Base-by-base conservation (phyloP, 768 basidiomycete species). In the Pisolithus marmoratus region DNA sequence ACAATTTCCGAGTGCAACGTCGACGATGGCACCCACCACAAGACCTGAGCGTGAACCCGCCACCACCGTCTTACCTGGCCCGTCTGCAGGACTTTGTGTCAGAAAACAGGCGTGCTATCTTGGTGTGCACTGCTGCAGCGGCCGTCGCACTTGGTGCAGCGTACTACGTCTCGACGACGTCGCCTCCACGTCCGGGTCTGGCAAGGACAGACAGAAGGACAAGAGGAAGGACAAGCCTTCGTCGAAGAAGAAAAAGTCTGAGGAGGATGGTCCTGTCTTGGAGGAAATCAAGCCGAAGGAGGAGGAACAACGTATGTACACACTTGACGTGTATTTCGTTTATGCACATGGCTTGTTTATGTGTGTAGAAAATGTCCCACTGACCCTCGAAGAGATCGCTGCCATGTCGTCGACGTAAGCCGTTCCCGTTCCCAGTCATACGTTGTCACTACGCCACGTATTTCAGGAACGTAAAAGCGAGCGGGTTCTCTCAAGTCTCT, bases 41-140 rank as follows among this genome's bases (percentile, higher is more conserved):
- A 17, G 43, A 23, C 43, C 43, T 44, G 24, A 23, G 15, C 43
- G 11, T 23, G 43, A 27, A 17, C 43, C 6, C 43, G 47, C 46
- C 58, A 59, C 59, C 58, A 59, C 59, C 52, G 17, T 60, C 60
- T 29, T 64, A 83, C 65, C 59, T 84, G 51, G 84, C 86, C 59
- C 84, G 87, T 62, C 71, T 85, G 12, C 81, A 84, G 41, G 68
- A 72, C 60, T 85, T 88, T 61, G 76, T 91, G 56, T 74, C 80
- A 0, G 89, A 93, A 60, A 82, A 95, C 73, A 90, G 82, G 73
- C 82, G 83, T 53, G 81, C 79, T n/a, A 66, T 92, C 20, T 64
- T 89, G 38, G 71, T 93, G 57, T 82, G 87, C 4, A 76, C 87
- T 2, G 87, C 85, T 0, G 85, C 84, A 0, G 87, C 84, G 17